Evolutionary conservation across 306 rosid species (phyloP), one percentile per base, ranked within the genome.

Genomic region (Begonia masoniana): DNA sequence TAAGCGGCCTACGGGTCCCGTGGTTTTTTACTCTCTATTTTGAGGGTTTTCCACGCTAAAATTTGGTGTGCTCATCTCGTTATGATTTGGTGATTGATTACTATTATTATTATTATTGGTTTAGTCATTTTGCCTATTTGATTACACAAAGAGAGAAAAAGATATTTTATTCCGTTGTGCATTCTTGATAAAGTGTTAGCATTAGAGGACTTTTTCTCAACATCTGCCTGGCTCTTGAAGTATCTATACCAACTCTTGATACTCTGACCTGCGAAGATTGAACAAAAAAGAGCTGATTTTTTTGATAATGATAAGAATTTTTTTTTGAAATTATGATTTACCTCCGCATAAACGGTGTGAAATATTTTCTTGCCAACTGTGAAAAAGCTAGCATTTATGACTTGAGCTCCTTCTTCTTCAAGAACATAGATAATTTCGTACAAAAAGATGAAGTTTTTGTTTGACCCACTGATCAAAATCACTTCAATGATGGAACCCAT

Each of bases 361-460:
- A 77, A 82, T 13, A 77, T 41, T 17, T 73, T 86, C 23, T 75
- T 63, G 0, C 74, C 88, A 1, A 75, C 57, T 0, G 67, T 71
- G 21, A 66, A 69, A 51, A 67, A 69, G 58, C 68, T 80, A 13
- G 82, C 80, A 13, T 54, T 71, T 6, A 86, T 73, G 41, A 80
- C 95, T 53, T 82, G 73, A 6, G 85, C 88, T 15, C 88, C 93
- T 75, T 86, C 88, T 72, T 86, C 76, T 49, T 86, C 69, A 9
- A 86, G 70, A 24, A 82, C 61, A 51, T 59, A 51, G 12, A 82
- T 77, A 1, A 82, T 65, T 68, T 82, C 76, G 51, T 62, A 56
- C 39, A 31, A 31, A 2, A 82, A 41, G 88, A 71, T 73, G 73
- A 82, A 71, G 59, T 58, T 76, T 70, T 68, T 77, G 31, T 67